Evolutionary conservation across 2,329 filamentous ascomycete genomes (phyloP), one percentile per base, ranked within the genome.

Genomic region (Penicillium sp.): DNA sequence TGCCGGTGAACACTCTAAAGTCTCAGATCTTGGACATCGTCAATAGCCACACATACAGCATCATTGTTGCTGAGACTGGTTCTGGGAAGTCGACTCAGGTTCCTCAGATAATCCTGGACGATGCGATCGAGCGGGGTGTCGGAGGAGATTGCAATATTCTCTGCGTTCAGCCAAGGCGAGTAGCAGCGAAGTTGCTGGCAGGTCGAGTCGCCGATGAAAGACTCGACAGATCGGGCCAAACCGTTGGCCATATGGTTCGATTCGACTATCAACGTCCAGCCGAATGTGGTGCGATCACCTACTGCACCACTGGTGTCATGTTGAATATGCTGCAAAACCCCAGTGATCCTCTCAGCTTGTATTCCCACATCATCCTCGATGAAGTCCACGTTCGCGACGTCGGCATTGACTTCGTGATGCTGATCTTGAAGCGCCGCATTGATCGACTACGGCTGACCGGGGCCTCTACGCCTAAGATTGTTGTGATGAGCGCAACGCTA

Each of bases 21-120:
- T 47, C 57, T 3, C 36, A 68, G 37, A 62, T 76, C 10, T 49
- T 74, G 9, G 57, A 68, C 2, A 54, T 71, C 38, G 61, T 76
- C 14, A 60, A 68, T 6, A 60, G 65, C 7, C 65, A 73, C 44
- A 56, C 61, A 0, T 74, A 72, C 55, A 73, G 68, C 52, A 71
- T 77, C 38, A 65, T 77, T 46, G 65, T 71, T 39, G 74, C 72
- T 14, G 68, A 71, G 22, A 73, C 72, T 32, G 74, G 72, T 2
- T 71, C 69, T 36, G 74, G 74, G 16, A 77, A 77, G 55, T 60
- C 63, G 43, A 76, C 74, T 5, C 76, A 78, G 57, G 66, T 78
- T 7, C 75, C 76, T n/a, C 76, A 78, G 50, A 74, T 78, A n/a
- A 49, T 78, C 22, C 59, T 78, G 2, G 74, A 78, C n/a, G 58